Conservation (phyloP, 169 alveolate species). For the Gregarina niphandrodes region DNA sequence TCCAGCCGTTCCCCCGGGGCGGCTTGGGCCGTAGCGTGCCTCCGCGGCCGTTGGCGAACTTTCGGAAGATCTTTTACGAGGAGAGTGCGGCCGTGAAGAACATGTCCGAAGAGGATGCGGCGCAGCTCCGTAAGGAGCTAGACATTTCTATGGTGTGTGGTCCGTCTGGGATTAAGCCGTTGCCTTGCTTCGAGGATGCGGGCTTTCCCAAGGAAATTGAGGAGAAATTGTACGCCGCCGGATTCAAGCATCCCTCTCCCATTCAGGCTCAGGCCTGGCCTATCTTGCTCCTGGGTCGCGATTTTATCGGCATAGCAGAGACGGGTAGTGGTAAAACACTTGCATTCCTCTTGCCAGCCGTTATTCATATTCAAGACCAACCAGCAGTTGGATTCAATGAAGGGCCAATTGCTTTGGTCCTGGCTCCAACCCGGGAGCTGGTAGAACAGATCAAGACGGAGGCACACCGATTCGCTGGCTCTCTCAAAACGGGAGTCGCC, state of each 20-base stretch:
- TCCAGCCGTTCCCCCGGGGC: too few species aligned
- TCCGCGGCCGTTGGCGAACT: conserved; percentile 53
- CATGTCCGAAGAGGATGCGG: conserved; percentile 43
- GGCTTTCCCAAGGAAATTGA: conserved; percentile 60
- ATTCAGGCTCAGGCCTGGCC: conserved; percentile 82
- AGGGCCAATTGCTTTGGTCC: conserved; percentile 77
- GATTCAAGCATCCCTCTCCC: conserved; percentile 64
- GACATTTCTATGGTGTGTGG: conserved; percentile 50
- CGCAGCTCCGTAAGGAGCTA: conserved; percentile 37
- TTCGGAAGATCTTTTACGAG: conserved; percentile 60
- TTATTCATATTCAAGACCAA: conserved; percentile 45
- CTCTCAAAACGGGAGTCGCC: conserved; percentile 45
- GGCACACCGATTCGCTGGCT: conserved; percentile 53
- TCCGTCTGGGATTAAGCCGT: conserved; percentile 56
- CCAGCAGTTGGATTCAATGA: conserved; percentile 39
- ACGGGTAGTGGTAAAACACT: conserved; percentile 81
- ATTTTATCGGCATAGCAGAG: conserved; percentile 67
- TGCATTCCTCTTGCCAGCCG: conserved; percentile 60
- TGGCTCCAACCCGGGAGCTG: conserved; percentile 89
- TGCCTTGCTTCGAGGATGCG: conserved; percentile 47
- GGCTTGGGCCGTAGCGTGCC: too few species aligned
- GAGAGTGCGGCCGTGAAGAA: conserved; percentile 51
- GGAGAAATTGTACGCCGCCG: conserved; percentile 38
- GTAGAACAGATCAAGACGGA: conserved; percentile 79
- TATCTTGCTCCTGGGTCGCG: conserved; percentile 41